A percentile compares a stretch with the other conserved stretches of the same genome.
Conservation (phyloP, 129 eudicot genomes). For the Flaveria bidentis region DNA sequence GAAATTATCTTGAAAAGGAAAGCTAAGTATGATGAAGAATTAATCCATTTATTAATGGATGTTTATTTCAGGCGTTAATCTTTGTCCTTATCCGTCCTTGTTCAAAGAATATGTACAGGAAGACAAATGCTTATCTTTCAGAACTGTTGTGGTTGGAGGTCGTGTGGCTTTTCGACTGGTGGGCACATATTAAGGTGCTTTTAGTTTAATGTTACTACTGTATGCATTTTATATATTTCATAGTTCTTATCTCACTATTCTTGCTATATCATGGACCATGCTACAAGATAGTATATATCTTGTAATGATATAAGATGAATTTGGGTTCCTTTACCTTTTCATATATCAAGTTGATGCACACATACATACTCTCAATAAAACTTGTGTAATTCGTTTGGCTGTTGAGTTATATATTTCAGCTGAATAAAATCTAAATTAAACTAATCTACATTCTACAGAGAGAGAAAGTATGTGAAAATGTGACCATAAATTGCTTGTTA, state of each 20-base stretch:
- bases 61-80: constrained; percentile 53
- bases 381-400: background rate
- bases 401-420: background rate
- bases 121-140: constrained; percentile 55
- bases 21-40: background rate
- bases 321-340: constrained; percentile 5
- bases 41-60: background rate
- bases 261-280: background rate
- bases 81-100: constrained; percentile 63
- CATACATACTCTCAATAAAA: background rate
- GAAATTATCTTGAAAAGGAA: background rate
- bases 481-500: no score
- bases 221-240: background rate
- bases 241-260: background rate
- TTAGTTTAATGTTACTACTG: background rate
- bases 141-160: constrained; percentile 75
- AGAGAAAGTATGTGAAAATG: no score
- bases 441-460: no score
- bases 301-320: background rate
- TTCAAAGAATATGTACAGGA: constrained; percentile 58
- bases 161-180: constrained; percentile 93
- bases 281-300: constrained; percentile 1
- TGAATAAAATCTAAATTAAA: no score
- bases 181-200: constrained; percentile 89
- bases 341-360: background rate